Evolutionary conservation across 805 yeast genomes (phyloP).

Genomic region (Tetrapisispora pingtungensis): DNA sequence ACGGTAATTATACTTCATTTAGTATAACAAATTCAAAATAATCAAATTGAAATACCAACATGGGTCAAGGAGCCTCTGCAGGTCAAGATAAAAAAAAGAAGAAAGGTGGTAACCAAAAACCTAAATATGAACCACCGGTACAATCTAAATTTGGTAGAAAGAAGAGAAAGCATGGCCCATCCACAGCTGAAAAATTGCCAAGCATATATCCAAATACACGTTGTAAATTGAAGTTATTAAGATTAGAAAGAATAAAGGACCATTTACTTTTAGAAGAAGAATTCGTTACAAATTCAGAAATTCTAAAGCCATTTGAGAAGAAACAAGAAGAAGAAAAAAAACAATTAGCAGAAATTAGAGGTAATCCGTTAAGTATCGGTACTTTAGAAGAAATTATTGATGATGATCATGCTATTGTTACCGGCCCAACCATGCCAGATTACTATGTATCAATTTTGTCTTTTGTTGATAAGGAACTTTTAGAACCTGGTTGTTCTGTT

Average conservation of each 20-base stretch:
- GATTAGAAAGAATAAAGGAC: conserved; percentile 94
- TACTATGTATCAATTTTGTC: conserved; percentile 92
- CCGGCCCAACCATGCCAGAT: conserved; percentile 93
- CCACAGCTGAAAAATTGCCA: conserved; percentile 74
- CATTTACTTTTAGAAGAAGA: conserved; percentile 92
- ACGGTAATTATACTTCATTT: too few species aligned
- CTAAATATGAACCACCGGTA: conserved; percentile 97
- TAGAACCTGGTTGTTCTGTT: conserved; percentile 96
- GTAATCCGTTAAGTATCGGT: conserved; percentile 93
- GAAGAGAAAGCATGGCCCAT: conserved; percentile 83
- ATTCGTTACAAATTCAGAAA: conserved; percentile 89
- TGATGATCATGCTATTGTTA: conserved; percentile 97
- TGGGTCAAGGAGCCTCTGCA: conserved; percentile 32
- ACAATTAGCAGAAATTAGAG: conserved; percentile 90
- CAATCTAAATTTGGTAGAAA: conserved; percentile 88
- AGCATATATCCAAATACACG: conserved; percentile 85
- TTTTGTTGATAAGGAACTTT: conserved; percentile 89
- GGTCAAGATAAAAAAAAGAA: conserved; percentile 35
- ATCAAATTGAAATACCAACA: conserved; percentile 1
- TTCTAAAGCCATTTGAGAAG: conserved; percentile 91
- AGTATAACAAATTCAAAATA: too few species aligned
- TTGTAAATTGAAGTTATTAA: conserved; percentile 80
- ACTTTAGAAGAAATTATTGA: conserved; percentile 95
- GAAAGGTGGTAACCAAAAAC: conserved; percentile 72
- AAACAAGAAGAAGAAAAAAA: conserved; percentile 93